Percentiles rank a stretch among this genome's conserved stretches.
phyloP scores from a whole-genome alignment of 2,329 filamentous ascomycete species.

The Davidsoniella virescens region DNA sequence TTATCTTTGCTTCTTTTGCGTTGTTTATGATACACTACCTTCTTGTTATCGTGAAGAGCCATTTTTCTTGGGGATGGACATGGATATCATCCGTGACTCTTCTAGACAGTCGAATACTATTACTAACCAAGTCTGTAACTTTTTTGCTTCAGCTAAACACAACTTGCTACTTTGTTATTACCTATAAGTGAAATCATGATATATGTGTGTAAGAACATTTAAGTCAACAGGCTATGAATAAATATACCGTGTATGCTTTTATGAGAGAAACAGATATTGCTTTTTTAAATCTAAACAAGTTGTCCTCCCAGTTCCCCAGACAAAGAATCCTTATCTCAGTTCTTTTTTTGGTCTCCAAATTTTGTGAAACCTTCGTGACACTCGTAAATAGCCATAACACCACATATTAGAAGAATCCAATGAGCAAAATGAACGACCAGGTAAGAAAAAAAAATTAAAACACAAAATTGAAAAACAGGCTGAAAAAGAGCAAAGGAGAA shows the following conservation, averaged over 20 bases:
- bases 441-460: background rate
- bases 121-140: background rate
- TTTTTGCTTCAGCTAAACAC: background rate
- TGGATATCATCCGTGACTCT: too few relatives aligned
- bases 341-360: background rate
- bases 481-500: background rate
- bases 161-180: too few relatives aligned
- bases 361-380: constrained; percentile 3
- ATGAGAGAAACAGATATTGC: background rate
- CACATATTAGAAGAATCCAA: constrained; percentile 2
- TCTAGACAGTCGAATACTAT: too few relatives aligned
- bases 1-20: background rate
- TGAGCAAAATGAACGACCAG: background rate
- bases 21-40: background rate
- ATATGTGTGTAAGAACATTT: too few relatives aligned
- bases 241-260: too few relatives aligned
- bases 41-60: too few relatives aligned
- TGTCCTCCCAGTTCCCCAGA: background rate
- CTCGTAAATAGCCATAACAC: constrained; percentile 6
- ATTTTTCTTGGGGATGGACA: too few relatives aligned
- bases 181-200: too few relatives aligned
- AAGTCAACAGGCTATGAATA: too few relatives aligned
- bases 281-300: background rate
- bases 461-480: background rate
- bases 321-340: background rate